Conservation (phyloP, 1,284 basidiomycete genomes). For the Cutaneotrichosporon sp. region DNA sequence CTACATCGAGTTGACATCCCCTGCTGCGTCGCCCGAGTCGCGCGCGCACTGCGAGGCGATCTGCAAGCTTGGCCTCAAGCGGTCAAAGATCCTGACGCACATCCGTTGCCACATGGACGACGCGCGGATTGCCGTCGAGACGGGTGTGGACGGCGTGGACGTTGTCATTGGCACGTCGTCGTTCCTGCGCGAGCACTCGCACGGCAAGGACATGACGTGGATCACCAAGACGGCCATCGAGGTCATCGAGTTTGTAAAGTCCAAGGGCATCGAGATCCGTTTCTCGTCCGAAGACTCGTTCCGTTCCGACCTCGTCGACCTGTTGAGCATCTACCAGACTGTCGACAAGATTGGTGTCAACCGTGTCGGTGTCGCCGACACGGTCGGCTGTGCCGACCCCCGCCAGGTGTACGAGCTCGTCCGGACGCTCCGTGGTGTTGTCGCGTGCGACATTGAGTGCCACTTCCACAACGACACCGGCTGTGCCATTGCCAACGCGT, state of each 20-base stretch:
- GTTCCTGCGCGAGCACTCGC: constrained; percentile 98
- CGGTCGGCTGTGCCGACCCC: constrained; percentile 97
- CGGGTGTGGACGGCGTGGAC: constrained; percentile 97
- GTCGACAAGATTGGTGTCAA: constrained; percentile 99
- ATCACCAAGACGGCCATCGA: constrained; percentile 95
- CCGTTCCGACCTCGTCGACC: constrained; percentile 98
- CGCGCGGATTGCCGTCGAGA: constrained; percentile 96
- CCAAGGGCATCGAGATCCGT: constrained; percentile 98
- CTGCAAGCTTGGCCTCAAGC: constrained; percentile 96
- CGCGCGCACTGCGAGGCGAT: constrained; percentile 94
- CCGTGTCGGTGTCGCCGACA: constrained; percentile 98
- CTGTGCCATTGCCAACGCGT: constrained; percentile 94
- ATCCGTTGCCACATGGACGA: constrained; percentile 99
- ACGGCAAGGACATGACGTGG: constrained; percentile 99
- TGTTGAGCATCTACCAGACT: constrained; percentile 97
- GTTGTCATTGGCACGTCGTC: constrained; percentile 99
- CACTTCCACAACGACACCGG: constrained; percentile 98
- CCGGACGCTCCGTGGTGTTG: constrained; percentile 89
- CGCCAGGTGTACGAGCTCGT: constrained; percentile 98
- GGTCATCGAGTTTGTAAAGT: constrained; percentile 99
- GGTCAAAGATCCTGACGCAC: constrained; percentile 80
- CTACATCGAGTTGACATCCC: constrained; percentile 98
- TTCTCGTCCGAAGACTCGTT: constrained; percentile 99
- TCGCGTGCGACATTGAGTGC: constrained; percentile 94
- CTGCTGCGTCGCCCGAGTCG: constrained; percentile 95